phyloP scores from a whole-genome alignment of 192 early-diverging fungal species.

The Coemansia guatemalensis region DNA sequence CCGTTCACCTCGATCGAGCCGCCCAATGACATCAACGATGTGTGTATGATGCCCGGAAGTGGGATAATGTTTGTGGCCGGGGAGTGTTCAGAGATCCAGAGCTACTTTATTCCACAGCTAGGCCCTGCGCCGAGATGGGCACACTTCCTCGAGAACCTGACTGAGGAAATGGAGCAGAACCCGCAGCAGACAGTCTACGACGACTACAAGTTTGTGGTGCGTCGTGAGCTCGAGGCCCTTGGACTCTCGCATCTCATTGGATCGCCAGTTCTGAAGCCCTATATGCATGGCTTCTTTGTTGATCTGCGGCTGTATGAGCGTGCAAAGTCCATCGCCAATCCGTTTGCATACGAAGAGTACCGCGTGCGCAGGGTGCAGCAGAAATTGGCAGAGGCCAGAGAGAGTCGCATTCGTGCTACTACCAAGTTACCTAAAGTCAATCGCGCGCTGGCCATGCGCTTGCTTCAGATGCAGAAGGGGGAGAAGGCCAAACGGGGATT shows the following conservation, averaged over 20 bases:
- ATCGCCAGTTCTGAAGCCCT: conserved; percentile 88
- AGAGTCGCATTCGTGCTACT: conserved; percentile 82
- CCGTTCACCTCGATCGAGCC: conserved; percentile 93
- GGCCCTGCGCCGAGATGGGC: conserved; percentile 93
- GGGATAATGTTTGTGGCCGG: conserved; percentile 90
- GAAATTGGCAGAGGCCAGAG: conserved; percentile 80
- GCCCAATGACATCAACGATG: conserved; percentile 89
- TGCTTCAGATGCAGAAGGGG: conserved; percentile 54
- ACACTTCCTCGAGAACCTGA: conserved; percentile 94
- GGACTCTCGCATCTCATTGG: conserved; percentile 92
- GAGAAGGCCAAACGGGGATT: conserved; percentile 32
- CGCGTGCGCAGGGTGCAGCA: conserved; percentile 74
- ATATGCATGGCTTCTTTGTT: conserved; percentile 99
- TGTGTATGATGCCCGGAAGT: conserved; percentile 74
- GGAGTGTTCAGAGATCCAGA: conserved; percentile 90
- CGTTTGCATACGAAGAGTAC: conserved; percentile 95
- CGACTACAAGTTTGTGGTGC: conserved; percentile 97
- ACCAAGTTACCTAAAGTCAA: conserved; percentile 94
- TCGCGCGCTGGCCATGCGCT: conserved; percentile 74
- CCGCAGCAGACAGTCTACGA: conserved; percentile 85
- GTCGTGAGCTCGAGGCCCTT: conserved; percentile 81
- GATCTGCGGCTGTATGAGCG: conserved; percentile 95
- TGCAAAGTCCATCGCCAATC: conserved; percentile 92
- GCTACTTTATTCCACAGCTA: conserved; percentile 88
- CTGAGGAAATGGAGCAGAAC: conserved; percentile 90